Evolutionary conservation across 2,329 filamentous ascomycete species (phyloP).

Genomic region (Colletotrichum sp.): DNA sequence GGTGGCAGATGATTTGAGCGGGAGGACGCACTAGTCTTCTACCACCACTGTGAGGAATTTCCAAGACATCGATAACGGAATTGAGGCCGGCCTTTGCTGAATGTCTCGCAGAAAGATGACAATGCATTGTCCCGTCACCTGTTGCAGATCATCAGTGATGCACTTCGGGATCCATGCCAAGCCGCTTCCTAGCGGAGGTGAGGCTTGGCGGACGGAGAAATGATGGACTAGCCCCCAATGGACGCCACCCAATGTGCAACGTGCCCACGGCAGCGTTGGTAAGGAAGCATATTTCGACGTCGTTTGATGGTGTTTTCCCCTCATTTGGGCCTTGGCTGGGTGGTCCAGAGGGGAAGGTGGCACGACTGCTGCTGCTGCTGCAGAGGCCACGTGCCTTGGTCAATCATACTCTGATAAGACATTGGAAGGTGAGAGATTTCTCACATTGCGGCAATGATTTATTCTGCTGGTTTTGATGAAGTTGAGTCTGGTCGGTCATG

Average conservation of each 20-base stretch:
- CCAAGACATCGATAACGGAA: neutral
- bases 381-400: constrained; percentile 3
- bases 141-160: neutral
- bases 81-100: neutral
- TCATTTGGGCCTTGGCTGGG: neutral
- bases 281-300: constrained; percentile 12
- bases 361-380: neutral
- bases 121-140: constrained; percentile 9
- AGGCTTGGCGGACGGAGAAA: neutral
- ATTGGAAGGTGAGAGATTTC: neutral
- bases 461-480: neutral
- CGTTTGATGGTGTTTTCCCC: neutral
- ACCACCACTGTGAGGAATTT: neutral
- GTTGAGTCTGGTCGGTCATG: neutral
- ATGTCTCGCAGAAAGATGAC: neutral
- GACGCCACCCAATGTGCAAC: constrained; percentile 7
- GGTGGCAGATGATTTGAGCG: neutral
- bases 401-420: neutral
- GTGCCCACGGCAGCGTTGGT: neutral
- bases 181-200: neutral
- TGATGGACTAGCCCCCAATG: constrained; percentile 9
- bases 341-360: constrained; percentile 14
- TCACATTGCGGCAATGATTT: neutral
- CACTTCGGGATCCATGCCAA: constrained; percentile 15
- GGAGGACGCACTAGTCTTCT: neutral